Conservation (phyloP, 2,329 filamentous ascomycete genomes). For the Venturia aucupariae region DNA sequence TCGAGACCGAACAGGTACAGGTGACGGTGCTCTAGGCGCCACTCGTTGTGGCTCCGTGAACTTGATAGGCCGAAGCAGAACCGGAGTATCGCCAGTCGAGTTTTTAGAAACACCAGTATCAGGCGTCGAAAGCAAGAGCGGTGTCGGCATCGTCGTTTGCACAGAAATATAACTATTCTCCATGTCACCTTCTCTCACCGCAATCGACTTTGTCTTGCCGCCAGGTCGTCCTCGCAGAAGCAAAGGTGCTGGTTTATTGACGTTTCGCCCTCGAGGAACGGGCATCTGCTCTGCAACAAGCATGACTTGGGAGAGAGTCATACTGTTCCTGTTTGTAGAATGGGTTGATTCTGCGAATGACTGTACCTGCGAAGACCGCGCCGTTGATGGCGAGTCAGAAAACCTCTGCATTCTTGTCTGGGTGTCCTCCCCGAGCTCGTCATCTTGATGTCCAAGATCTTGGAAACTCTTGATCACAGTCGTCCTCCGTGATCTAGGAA, state of each 20-base stretch:
- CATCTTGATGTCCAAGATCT: background rate
- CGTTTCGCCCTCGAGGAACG: background rate
- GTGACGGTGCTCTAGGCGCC: background rate
- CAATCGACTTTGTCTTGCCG: background rate
- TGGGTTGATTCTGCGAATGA: background rate
- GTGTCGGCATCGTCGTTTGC: background rate
- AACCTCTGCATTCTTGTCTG: background rate
- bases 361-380: background rate
- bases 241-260: slow-evolving; percentile 1
- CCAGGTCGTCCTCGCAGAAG: background rate
- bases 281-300: slow-evolving; percentile 12
- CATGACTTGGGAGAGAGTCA: slow-evolving; percentile 7
- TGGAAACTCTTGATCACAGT: background rate
- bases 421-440: background rate
- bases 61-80: background rate
- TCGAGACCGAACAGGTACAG: background rate
- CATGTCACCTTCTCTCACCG: slow-evolving; percentile 3
- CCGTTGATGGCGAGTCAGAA: background rate
- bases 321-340: background rate
- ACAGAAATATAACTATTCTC: background rate
- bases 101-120: background rate
- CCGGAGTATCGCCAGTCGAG: background rate
- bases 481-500: background rate
- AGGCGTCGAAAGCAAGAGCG: background rate
- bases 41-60: background rate